phyloP scores from a whole-genome alignment of 1,284 basidiomycete species.

The Gymnopus androsaceus region DNA sequence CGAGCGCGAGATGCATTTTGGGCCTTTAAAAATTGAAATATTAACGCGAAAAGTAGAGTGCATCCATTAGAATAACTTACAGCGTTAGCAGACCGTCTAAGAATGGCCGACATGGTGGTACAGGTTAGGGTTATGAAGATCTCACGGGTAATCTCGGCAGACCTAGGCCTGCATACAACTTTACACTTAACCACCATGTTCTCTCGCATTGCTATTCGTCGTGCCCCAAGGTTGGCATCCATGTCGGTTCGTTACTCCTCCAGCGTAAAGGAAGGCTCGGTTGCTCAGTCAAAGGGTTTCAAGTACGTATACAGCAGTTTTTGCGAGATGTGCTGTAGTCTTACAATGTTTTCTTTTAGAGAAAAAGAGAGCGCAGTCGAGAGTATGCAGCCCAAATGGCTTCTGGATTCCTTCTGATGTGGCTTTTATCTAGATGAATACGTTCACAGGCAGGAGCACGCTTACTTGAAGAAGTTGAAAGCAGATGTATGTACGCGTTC shows the following conservation, averaged over 20 bases:
- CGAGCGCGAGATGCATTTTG: constrained; percentile 49
- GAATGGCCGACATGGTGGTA: constrained; percentile 59
- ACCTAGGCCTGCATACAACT: constrained; percentile 14
- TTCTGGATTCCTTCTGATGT: not conserved
- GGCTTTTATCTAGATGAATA: constrained; percentile 52
- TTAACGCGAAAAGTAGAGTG: constrained; percentile 2
- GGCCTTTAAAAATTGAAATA: constrained; percentile 27
- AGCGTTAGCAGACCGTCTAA: constrained; percentile 56
- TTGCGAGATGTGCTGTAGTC: constrained; percentile 17
- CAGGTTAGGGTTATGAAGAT: constrained; percentile 6
- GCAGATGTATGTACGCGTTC: constrained; percentile 45
- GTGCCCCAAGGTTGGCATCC: constrained; percentile 39
- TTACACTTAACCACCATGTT: constrained; percentile 43
- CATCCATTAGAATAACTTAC: constrained; percentile 37
- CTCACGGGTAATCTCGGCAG: not conserved
- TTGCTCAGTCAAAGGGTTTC: constrained; percentile 61
- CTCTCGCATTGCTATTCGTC: constrained; percentile 48
- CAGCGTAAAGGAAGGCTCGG: constrained; percentile 49
- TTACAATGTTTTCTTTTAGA: constrained; percentile 39
- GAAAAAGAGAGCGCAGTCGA: constrained; percentile 77
- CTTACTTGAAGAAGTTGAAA: constrained; percentile 58
- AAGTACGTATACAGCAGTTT: constrained; percentile 34
- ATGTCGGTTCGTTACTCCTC: constrained; percentile 42
- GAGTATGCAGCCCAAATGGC: constrained; percentile 36
- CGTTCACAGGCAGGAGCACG: constrained; percentile 54